phyloP scores from a whole-genome alignment of 129 eudicot species.

The Daucus carota region DH1_v3.0 NC_030381.2:37844501-37845000 shows the following conservation, averaged over 20 bases:
- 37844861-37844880: background rate
- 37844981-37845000: background rate
- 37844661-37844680: constrained; percentile 51
- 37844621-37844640: constrained; percentile 37
- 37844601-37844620: constrained; percentile 80
- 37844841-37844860: background rate
- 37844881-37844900: background rate
- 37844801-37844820: background rate
- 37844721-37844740: no score
- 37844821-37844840: background rate
- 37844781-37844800: background rate
- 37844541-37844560: background rate
- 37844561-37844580: background rate
- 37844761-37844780: background rate
- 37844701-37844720: background rate
- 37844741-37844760: background rate
- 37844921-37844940: background rate
- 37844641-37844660: constrained; percentile 38
- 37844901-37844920: background rate
- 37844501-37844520: constrained; percentile 92
- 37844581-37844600: constrained; percentile 40
- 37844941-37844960: background rate
- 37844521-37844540: background rate
- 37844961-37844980: background rate
- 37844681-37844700: constrained; percentile 22